These are phyloP conservation scores for Heterobasidion parviporum DNA, from an alignment of 1,284 basidiomycete species.

Conservation along the genomic window DNA sequence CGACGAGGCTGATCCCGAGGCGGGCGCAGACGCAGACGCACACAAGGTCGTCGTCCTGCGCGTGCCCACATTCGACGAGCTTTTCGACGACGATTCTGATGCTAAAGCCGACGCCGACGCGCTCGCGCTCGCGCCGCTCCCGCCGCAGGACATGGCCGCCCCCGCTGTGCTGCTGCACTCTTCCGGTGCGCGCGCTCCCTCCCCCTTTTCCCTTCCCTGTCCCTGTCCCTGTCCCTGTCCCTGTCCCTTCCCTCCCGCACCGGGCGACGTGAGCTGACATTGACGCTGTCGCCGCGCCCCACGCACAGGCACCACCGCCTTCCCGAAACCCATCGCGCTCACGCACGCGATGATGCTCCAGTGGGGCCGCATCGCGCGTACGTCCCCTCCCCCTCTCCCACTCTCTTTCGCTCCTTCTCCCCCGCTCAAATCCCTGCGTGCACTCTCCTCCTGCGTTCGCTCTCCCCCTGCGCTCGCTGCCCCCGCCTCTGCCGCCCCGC, in stretches of 20 bases:
- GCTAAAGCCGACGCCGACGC: no score
- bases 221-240: not conserved
- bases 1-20: not conserved
- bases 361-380: not conserved
- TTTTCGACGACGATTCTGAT: no score
- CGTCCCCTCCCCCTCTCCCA: not conserved
- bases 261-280: no score
- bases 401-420: not conserved
- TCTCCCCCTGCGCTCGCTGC: no score
- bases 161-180: conserved; percentile 1
- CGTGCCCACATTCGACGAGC: not conserved
- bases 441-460: no score
- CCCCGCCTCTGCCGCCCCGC: not conserved
- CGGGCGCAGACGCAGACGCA: no score
- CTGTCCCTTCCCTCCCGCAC: no score
- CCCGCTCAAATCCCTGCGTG: no score
- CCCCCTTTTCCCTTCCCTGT: not conserved
- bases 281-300: no score
- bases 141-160: not conserved
- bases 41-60: not conserved
- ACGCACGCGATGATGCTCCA: conserved; percentile 7
- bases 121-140: not conserved
- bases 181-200: not conserved
- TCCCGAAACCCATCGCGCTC: conserved; percentile 16
- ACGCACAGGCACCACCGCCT: conserved; percentile 17